Base-by-base conservation (phyloP, 495 filamentous ascomycete species). In the Penicillium antarcticum region DNA sequence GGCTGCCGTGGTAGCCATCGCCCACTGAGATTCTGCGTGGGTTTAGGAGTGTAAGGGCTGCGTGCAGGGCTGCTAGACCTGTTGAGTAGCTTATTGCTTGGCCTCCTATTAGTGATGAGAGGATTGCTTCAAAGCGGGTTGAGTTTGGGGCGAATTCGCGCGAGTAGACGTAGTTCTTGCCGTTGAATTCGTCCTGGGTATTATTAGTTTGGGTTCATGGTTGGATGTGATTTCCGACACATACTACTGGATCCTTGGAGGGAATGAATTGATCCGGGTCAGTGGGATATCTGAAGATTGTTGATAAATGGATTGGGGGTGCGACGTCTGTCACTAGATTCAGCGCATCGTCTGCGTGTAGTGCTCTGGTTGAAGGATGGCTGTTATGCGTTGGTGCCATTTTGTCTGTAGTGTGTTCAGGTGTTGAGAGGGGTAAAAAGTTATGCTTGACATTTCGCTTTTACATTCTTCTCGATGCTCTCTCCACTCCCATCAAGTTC, bases 1-100 rank as follows among this genome's bases (percentile, higher is more conserved):
- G 89, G 69, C 85, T 90, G 46, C 92, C 91, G 73, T 96, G 92
- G 69, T 96, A 96, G 14, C 87, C 88, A 23, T 74, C 81, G 29
- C 82, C 81, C 55, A 95, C 87, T 54, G 87, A 80, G 35, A 96
- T 76, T 26, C 82, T 80, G 32, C 78, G 78, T 1, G 91, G 91
- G 65, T 89, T 87, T 1, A 91, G 69, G 48, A 81, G 81, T 4
- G 87, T 77, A 14, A 95, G 72, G 19, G 89, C 69, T 11, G 88
- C 91, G 69, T 95, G 86, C 66, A 95, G 88, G 38, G 90, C 87
- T 1, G 88, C 78, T 12, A 95, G 80, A 13, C 91, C 91, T 7
- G 87, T 91, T 24, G 80, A 68, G 70, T 95, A 96, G 57, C 81
- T 86, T 11, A 92, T 62, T 7, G 78, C 69, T 0, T 82, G 80